Percentiles rank a stretch among this genome's conserved stretches.
Conservation (phyloP, 1,139 yeast genomes). For the Yamadazyma buinensis region DNA sequence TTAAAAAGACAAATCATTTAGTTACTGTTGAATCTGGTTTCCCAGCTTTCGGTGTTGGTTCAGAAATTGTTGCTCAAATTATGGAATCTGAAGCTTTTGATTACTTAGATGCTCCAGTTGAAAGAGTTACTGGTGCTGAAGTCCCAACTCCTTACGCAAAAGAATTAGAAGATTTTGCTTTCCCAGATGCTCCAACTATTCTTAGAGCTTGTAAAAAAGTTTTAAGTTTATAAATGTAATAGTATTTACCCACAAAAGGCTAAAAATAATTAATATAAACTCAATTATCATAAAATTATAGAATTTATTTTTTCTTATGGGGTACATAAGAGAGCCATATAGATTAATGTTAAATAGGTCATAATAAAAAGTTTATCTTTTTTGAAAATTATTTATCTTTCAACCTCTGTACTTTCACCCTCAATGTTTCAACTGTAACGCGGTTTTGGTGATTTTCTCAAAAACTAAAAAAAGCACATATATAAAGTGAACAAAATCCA, state of each 20-base stretch:
- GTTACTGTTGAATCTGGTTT: constrained; percentile 95
- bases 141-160: constrained; percentile 98
- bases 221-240: constrained; percentile 52
- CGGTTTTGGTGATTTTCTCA: too few relatives aligned
- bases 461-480: too few relatives aligned
- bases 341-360: constrained; percentile 2
- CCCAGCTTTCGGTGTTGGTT: constrained; percentile 99
- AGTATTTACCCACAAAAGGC: too few relatives aligned
- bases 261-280: not conserved
- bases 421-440: too few relatives aligned
- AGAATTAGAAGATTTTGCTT: constrained; percentile 95
- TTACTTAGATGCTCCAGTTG: constrained; percentile 97
- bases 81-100: constrained; percentile 99
- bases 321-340: not conserved
- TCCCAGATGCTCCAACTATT: constrained; percentile 94
- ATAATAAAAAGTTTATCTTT: not conserved
- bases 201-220: constrained; percentile 90
- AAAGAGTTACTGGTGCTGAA: constrained; percentile 98
- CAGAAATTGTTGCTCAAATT: constrained; percentile 95
- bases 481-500: too few relatives aligned
- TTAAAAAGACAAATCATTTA: constrained; percentile 95
- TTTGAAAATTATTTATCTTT: too few relatives aligned
- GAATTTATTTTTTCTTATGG: not conserved
- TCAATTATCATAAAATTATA: not conserved
- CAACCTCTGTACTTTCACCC: too few relatives aligned